Percentiles rank a stretch among this genome's conserved stretches.
Conservation (phyloP, 2,329 filamentous ascomycete genomes). For the Phialocephala subalpina region DNA sequence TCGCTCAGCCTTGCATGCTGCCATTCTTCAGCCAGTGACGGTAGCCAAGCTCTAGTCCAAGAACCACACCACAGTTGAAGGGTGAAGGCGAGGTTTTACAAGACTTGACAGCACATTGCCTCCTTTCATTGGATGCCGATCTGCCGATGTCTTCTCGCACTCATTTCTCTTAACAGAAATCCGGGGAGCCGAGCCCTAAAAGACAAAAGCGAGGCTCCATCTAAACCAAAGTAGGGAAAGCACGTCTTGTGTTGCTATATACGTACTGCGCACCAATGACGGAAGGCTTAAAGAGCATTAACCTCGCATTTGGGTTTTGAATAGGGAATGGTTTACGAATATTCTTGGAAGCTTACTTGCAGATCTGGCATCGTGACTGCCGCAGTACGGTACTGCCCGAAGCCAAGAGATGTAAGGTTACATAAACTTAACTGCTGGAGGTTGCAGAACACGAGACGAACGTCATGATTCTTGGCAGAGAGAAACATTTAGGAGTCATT, state of each 20-base stretch:
- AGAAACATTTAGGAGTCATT: neutral
- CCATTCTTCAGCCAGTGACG: neutral
- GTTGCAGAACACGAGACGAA: neutral
- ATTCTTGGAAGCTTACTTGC: neutral
- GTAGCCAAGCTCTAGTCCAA: neutral
- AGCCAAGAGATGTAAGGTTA: too few relatives aligned
- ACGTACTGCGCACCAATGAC: slow-evolving; percentile 1
- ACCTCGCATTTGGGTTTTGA: neutral
- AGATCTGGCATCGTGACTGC: neutral
- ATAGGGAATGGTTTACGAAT: neutral
- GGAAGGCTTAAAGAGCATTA: neutral
- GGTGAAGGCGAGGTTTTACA: neutral
- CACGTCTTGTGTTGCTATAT: neutral
- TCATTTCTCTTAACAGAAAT: neutral
- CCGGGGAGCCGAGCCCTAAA: neutral
- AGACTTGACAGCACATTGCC: neutral
- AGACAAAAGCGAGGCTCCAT: neutral
- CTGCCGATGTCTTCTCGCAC: neutral
- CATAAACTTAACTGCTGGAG: too few relatives aligned
- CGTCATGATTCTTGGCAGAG: slow-evolving; percentile 9
- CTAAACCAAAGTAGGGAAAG: neutral
- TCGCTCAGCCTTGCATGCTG: neutral
- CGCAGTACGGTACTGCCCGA: too few relatives aligned
- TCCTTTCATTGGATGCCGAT: neutral
- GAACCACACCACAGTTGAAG: neutral